Base-by-base conservation (phyloP, 192 early-diverging fungal genomes). In the Pilobolus umbonatus region DNA sequence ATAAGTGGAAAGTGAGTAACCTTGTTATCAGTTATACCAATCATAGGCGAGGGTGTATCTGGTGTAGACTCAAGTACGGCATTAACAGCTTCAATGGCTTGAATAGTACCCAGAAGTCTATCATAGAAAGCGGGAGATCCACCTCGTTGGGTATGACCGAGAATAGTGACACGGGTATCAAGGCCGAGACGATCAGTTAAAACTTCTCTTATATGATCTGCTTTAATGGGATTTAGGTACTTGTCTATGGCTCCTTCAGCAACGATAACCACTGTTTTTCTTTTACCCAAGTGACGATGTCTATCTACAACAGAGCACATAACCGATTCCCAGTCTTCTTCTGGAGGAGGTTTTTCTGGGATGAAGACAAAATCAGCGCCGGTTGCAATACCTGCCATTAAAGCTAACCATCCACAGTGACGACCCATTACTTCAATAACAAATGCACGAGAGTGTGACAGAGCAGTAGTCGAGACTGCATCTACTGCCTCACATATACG, bases 341-440 rank as follows among this genome's bases (percentile, higher is more conserved):
- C 85, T 5, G 78, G 76, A 19, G 93, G 94, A 31, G 96, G 96
- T 11, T 89, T 78, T 61, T 98, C 96, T 15, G 96, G 96, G 28
- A 98, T 85, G 61, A 98, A 98, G 48, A 96, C 83, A 77, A 90
- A 94, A 67, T 98, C 96, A 43, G 96, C 94, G 24, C 92, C 94
- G 11, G 91, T 86, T 44, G 84, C 82, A 68, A 92, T 88, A 5
- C 83, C 90, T 15, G 90, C 88, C 80, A 89, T 92, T 28, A 92
- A 75, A 24, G 88, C 91, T 30, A 93, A 71, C 96, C 96, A 98
- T 17, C 96, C 96, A 67, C 96, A 98, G 65, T 96, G 91, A 39
- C 96, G 84, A 9, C 94, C 96, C 96, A 98, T 98, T 31, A 98
- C 96, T 61, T 98, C 96, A 32, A 98, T 84, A 11, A 98, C 92